phyloP scores from a whole-genome alignment of 2,329 filamentous ascomycete species.

The Colletotrichum gloeosporioides region DNA sequence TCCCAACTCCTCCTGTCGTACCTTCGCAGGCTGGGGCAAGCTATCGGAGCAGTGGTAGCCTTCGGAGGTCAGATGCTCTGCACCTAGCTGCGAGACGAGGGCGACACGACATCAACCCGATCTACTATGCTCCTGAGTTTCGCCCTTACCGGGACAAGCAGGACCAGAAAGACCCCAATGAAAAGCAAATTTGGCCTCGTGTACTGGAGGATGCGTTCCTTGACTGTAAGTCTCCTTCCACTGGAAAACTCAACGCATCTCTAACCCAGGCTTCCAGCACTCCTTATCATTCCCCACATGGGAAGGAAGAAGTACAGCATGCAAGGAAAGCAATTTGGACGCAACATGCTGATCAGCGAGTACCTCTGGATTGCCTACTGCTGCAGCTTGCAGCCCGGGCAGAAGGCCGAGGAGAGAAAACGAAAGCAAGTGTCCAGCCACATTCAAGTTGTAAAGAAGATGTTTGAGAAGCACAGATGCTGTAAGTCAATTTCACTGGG shows the following conservation, averaged over 20 bases:
- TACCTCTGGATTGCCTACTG: conserved; percentile 66
- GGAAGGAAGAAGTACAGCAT: conserved; percentile 71
- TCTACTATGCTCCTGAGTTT: conserved; percentile 68
- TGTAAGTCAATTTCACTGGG: conserved; percentile 51
- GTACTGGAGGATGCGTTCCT: conserved; percentile 71
- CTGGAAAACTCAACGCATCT: not conserved
- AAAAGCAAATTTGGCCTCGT: conserved; percentile 66
- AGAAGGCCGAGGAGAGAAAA: conserved; percentile 52
- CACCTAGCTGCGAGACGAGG: conserved; percentile 31
- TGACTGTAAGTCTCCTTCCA: conserved; percentile 56
- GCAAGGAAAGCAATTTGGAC: conserved; percentile 66
- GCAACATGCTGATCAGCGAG: conserved; percentile 74
- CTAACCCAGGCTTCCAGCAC: conserved; percentile 46
- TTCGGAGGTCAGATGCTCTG: conserved; percentile 31
- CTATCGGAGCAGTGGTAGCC: conserved; percentile 34
- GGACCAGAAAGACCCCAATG: conserved; percentile 66
- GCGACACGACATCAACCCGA: conserved; percentile 57
- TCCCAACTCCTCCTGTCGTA: conserved; percentile 54
- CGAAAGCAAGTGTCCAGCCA: conserved; percentile 74
- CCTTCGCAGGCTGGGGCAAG: conserved; percentile 51
- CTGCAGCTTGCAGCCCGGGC: conserved; percentile 49
- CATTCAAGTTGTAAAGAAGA: conserved; percentile 73
- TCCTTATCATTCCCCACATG: conserved; percentile 70
- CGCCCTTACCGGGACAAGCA: conserved; percentile 70
- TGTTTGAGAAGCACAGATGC: conserved; percentile 66